phyloP scores from a whole-genome alignment of 2,329 filamentous ascomycete genomes.

The Ceratocystis cacaofunesta region DNA sequence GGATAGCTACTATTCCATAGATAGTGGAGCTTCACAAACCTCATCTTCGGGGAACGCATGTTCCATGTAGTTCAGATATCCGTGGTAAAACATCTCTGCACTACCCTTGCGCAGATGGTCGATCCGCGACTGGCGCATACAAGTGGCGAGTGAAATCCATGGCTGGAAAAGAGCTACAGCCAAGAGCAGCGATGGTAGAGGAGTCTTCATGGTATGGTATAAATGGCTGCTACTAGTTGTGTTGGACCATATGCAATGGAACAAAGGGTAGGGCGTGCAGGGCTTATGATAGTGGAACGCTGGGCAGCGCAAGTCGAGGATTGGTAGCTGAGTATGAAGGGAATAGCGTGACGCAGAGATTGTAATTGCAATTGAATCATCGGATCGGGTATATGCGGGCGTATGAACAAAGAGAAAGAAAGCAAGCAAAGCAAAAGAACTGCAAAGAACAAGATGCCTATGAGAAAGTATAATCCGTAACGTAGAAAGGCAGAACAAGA shows the following conservation, averaged over 20 bases:
- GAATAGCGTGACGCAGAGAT: constrained; percentile 8
- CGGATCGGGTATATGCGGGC: constrained; percentile 6
- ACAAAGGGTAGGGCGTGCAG: background rate
- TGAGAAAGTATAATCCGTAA: background rate
- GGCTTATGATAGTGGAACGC: background rate
- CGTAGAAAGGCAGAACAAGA: background rate
- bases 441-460: background rate
- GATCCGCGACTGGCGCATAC: constrained; percentile 43
- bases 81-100: constrained; percentile 86
- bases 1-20: background rate
- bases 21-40: constrained; percentile 26
- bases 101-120: constrained; percentile 43
- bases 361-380: constrained; percentile 13
- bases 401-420: background rate
- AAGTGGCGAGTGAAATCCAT: constrained; percentile 30
- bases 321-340: constrained; percentile 6
- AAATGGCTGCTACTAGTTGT: background rate
- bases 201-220: background rate
- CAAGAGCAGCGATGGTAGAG: background rate
- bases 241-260: background rate
- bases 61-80: constrained; percentile 86
- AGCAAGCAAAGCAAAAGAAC: background rate
- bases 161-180: constrained; percentile 17
- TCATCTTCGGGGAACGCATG: constrained; percentile 94
- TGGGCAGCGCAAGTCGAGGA: background rate